Percentiles rank a stretch among this genome's conserved stretches.
These are phyloP conservation scores for Pseudocercospora eumusae DNA, from an alignment of 2,329 filamentous ascomycete species.

Conservation along the genomic window DNA sequence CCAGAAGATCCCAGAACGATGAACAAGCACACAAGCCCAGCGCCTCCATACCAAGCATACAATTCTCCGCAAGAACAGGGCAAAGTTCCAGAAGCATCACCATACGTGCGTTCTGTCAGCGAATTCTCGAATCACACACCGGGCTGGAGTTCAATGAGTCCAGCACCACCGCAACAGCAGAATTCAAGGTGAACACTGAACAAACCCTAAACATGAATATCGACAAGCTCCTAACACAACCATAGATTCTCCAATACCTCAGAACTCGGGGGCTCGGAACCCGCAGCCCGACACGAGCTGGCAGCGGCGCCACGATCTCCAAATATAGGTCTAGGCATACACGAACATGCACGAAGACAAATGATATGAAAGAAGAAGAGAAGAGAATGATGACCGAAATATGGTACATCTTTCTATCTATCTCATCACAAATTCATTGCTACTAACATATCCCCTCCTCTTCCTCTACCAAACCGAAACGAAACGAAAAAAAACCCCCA, in stretches of 20 bases:
- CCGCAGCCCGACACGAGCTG: constrained; percentile 2
- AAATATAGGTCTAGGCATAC: neutral
- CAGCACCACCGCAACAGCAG: neutral
- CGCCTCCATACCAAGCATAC: constrained; percentile 7
- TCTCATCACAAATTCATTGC: too few relatives aligned
- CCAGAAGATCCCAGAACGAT: constrained; percentile 3
- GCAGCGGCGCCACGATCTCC: constrained; percentile 6
- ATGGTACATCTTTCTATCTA: too few relatives aligned
- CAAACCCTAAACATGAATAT: neutral
- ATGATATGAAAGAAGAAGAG: too few relatives aligned
- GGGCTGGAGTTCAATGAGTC: constrained; percentile 1
- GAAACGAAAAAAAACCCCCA: too few relatives aligned
- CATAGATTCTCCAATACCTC: constrained; percentile 12
- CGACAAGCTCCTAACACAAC: neutral
- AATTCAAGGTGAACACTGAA: neutral
- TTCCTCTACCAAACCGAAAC: too few relatives aligned
- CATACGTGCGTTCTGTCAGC: neutral
- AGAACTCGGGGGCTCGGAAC: constrained; percentile 12
- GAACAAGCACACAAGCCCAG: constrained; percentile 6
- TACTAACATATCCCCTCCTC: too few relatives aligned
- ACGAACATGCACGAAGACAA: neutral
- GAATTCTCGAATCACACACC: neutral
- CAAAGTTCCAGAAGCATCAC: neutral
- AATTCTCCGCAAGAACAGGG: neutral
- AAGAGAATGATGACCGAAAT: too few relatives aligned